Conservation (phyloP, 169 alveolate genomes). For the Cryptosporidium xiaoi region DNA sequence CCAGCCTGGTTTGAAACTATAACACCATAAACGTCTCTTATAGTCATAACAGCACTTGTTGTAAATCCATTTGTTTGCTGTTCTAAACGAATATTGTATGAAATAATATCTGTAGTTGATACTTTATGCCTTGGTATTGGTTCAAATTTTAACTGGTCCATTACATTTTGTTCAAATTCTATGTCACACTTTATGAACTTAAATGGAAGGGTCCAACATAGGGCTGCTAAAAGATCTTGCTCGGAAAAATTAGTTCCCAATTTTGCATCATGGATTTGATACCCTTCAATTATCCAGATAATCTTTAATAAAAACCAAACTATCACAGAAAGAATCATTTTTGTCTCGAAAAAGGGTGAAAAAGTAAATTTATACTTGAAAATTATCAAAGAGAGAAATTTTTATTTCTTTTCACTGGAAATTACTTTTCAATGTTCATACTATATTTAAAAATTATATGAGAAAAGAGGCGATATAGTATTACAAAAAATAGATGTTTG, state of each 20-base stretch:
- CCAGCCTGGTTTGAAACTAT: slow-evolving; percentile 27
- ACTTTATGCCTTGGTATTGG: slow-evolving; percentile 43
- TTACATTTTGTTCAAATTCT: slow-evolving; percentile 44
- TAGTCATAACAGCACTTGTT: slow-evolving; percentile 45
- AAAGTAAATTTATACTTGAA: neutral
- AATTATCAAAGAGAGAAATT: neutral
- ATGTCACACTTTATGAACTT: slow-evolving; percentile 61
- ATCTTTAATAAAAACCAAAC: no score
- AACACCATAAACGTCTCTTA: slow-evolving; percentile 19
- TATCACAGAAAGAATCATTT: no score
- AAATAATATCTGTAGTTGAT: slow-evolving; percentile 33
- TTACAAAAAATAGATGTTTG: no score
- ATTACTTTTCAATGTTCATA: no score
- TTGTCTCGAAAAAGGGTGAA: no score
- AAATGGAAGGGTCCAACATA: slow-evolving; percentile 64
- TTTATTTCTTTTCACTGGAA: no score
- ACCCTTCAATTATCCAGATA: no score
- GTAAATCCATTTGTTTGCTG: slow-evolving; percentile 43
- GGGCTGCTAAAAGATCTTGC: slow-evolving; percentile 41
- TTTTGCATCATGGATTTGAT: no score
- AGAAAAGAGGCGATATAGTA: no score
- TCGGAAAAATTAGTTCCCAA: slow-evolving; percentile 11
- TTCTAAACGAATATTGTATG: slow-evolving; percentile 20
- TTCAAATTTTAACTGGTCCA: slow-evolving; percentile 13
- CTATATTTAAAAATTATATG: no score